Conservation (phyloP, 2,329 filamentous ascomycete species). For the Pseudogymnoascus verrucosus region DNA sequence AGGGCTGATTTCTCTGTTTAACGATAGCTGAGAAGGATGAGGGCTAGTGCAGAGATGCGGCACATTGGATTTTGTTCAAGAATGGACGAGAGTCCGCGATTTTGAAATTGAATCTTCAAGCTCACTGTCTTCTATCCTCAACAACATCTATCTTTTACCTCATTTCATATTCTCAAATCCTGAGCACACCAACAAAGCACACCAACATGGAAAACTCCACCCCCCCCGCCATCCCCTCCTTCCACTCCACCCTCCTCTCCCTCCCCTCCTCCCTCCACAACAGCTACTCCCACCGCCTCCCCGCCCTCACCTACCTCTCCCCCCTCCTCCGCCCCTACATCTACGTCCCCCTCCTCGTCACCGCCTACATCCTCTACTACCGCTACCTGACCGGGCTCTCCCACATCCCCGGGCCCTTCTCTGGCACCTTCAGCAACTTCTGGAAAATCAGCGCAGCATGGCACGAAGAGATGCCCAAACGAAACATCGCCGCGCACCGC, state of each 20-base stretch:
- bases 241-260: background rate
- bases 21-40: background rate
- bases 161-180: background rate
- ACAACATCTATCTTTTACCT: background rate
- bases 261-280: background rate
- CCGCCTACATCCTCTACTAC: background rate
- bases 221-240: background rate
- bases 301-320: background rate
- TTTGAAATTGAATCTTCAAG: background rate
- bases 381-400: background rate
- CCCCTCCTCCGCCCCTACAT: background rate
- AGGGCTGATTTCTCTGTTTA: background rate
- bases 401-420: constrained; percentile 36
- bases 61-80: background rate
- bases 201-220: background rate
- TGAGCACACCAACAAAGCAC: background rate
- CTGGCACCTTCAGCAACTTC: constrained; percentile 34
- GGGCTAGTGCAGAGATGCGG: background rate
- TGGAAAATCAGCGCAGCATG: constrained; percentile 29
- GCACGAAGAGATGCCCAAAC: constrained; percentile 28
- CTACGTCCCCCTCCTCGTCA: background rate
- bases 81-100: background rate
- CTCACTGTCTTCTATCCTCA: background rate
- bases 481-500: constrained; percentile 33
- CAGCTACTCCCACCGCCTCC: background rate